phyloP scores from a whole-genome alignment of 2,329 filamentous ascomycete genomes.

The Colletotrichum shisoi region DNA sequence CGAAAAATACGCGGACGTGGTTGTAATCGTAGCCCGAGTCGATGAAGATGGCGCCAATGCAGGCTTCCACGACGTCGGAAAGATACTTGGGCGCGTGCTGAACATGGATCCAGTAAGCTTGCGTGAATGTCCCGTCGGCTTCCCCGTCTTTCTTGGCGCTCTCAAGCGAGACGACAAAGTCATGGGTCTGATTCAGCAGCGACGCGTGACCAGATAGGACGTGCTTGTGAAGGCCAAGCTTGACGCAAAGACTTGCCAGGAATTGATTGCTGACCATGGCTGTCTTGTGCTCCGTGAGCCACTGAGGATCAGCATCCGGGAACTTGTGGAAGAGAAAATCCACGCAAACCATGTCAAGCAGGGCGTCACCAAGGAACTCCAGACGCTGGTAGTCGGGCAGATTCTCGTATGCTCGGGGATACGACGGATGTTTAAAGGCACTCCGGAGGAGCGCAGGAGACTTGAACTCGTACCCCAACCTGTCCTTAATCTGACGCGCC shows the following conservation, averaged over 20 bases:
- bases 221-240: constrained; percentile 78
- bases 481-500: constrained; percentile 67
- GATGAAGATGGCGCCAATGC: constrained; percentile 88
- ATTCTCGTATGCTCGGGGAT: constrained; percentile 75
- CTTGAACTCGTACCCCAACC: constrained; percentile 70
- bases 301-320: constrained; percentile 86
- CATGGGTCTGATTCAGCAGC: constrained; percentile 56
- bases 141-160: constrained; percentile 55
- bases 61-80: constrained; percentile 87
- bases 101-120: constrained; percentile 74
- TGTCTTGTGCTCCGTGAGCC: constrained; percentile 98
- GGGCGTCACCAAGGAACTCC: constrained; percentile 88
- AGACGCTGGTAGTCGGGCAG: constrained; percentile 89
- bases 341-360: constrained; percentile 86
- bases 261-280: constrained; percentile 99
- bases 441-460: constrained; percentile 80
- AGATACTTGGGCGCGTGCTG: constrained; percentile 75
- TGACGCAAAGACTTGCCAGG: constrained; percentile 80
- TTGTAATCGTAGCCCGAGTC: constrained; percentile 82
- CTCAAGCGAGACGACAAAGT: constrained; percentile 67
- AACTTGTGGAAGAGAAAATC: constrained; percentile 81
- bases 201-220: constrained; percentile 64
- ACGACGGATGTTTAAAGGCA: constrained; percentile 88
- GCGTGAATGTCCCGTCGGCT: constrained; percentile 52
- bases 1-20: constrained; percentile 79